These are phyloP conservation scores for Daedalea quercina DNA, from an alignment of 768 basidiomycete genomes.

Conservation along the genomic window DNA sequence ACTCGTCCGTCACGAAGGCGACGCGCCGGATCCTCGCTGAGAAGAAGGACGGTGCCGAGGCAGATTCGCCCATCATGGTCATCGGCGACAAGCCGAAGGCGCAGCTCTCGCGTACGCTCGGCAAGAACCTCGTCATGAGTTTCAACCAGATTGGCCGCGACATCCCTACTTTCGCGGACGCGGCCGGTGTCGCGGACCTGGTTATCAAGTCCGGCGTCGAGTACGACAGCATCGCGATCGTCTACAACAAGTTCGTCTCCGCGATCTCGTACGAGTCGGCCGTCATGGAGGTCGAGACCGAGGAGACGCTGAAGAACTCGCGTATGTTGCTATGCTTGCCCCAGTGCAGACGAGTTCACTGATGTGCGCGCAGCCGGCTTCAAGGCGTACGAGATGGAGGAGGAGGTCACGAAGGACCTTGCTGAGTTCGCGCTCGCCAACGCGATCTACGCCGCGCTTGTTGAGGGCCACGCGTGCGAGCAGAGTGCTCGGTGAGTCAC, in stretches of 20 bases:
- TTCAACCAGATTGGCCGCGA: constrained; percentile 99
- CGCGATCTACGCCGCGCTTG: constrained; percentile 89
- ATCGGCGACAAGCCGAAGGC: constrained; percentile 97
- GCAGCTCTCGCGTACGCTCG: constrained; percentile 68
- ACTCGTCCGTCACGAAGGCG: constrained; percentile 91
- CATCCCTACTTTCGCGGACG: constrained; percentile 95
- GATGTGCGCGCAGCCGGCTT: constrained; percentile 64
- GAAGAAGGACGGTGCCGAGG: constrained; percentile 41
- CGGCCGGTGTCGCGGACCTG: constrained; percentile 88
- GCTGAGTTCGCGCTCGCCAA: constrained; percentile 96
- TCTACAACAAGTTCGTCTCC: constrained; percentile 84
- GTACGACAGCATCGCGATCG: constrained; percentile 77
- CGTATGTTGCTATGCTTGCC: constrained; percentile 39
- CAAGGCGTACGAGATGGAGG: constrained; percentile 96
- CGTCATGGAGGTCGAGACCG: constrained; percentile 71
- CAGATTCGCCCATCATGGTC: constrained; percentile 70
- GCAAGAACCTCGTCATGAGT: constrained; percentile 66
- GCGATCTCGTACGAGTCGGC: constrained; percentile 87
- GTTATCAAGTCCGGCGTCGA: constrained; percentile 79
- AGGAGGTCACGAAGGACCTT: constrained; percentile 89
- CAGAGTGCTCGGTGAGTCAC: constrained; percentile 72
- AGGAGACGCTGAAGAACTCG: constrained; percentile 74
- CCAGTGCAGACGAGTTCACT: not conserved
- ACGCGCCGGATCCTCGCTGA: constrained; percentile 67
- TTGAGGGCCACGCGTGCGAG: constrained; percentile 94